Percentiles rank a stretch among this genome's conserved stretches.
Conservation (phyloP, 768 basidiomycete genomes). For the Clitopilus hobsonii region DNA sequence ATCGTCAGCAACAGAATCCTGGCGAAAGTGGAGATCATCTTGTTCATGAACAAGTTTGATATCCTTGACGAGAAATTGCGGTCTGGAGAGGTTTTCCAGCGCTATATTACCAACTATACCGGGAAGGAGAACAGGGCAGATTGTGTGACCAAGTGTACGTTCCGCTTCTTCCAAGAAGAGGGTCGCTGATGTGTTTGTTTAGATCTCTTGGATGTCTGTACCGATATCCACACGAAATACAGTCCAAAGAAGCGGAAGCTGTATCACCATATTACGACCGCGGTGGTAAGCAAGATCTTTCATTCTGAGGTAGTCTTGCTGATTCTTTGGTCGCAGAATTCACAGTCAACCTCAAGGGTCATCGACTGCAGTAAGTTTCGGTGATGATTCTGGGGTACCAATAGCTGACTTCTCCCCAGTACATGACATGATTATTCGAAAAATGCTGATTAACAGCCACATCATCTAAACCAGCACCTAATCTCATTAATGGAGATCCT, state of each 20-base stretch:
- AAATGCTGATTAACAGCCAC: slow-evolving; percentile 25
- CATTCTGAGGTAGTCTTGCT: slow-evolving; percentile 5
- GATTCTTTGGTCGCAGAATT: slow-evolving; percentile 32
- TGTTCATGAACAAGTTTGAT: slow-evolving; percentile 63
- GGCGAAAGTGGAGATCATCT: slow-evolving; percentile 45
- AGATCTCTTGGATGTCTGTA: slow-evolving; percentile 53
- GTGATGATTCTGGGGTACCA: background rate
- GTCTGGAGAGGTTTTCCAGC: slow-evolving; percentile 46
- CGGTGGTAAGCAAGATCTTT: slow-evolving; percentile 38
- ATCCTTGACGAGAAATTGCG: slow-evolving; percentile 51
- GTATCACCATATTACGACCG: slow-evolving; percentile 53
- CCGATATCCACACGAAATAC: slow-evolving; percentile 42
- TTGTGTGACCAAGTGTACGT: slow-evolving; percentile 50
- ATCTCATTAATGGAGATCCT: no score
- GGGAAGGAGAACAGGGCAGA: slow-evolving; percentile 48
- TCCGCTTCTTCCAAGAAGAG: no score
- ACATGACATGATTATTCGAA: slow-evolving; percentile 30
- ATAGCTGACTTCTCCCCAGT: slow-evolving; percentile 17
- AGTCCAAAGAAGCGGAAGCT: slow-evolving; percentile 43
- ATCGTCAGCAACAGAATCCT: slow-evolving; percentile 58
- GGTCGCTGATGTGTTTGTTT: background rate
- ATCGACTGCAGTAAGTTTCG: slow-evolving; percentile 40
- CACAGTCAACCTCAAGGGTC: slow-evolving; percentile 39
- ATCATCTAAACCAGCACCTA: slow-evolving; percentile 30
- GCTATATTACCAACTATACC: slow-evolving; percentile 51